These are phyloP conservation scores for Russula foetens DNA, from an alignment of 768 basidiomycete genomes.

Conservation along the genomic window DNA sequence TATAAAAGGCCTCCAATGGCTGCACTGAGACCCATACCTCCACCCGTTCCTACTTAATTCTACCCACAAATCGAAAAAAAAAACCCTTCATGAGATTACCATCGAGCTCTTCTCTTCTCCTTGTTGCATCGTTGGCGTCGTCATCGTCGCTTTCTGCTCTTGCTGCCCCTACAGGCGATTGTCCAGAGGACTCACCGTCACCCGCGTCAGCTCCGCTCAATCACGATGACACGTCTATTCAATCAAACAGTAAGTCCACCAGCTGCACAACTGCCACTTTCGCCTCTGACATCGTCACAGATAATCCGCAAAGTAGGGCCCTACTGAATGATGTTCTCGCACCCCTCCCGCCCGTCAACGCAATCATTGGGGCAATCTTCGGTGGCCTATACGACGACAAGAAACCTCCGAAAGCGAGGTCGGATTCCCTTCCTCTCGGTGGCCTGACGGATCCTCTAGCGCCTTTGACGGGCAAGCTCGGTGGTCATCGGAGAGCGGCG, in stretches of 20 bases:
- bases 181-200: background rate
- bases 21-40: background rate
- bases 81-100: conserved; percentile 25
- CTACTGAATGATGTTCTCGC: background rate
- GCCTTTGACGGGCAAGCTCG: background rate
- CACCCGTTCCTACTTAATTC: background rate
- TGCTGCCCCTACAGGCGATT: conserved; percentile 24
- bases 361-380: background rate
- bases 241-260: background rate
- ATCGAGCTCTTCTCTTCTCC: conserved; percentile 28
- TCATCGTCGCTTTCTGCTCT: conserved; percentile 26
- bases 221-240: background rate
- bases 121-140: conserved; percentile 28
- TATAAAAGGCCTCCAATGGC: background rate
- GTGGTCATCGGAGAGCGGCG: too few species aligned
- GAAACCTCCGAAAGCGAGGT: too few species aligned
- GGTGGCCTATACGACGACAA: background rate
- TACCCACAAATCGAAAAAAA: conserved; percentile 12
- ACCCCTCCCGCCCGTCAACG: background rate
- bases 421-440: too few species aligned
- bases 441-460: too few species aligned
- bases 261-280: too few species aligned
- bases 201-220: conserved; percentile 6
- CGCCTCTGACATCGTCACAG: conserved; percentile 1
- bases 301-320: background rate